A percentile compares a stretch with the other conserved stretches of the same genome.
Conservation (phyloP, 164 flowering plant species). For the Vitis amurensis region DNA sequence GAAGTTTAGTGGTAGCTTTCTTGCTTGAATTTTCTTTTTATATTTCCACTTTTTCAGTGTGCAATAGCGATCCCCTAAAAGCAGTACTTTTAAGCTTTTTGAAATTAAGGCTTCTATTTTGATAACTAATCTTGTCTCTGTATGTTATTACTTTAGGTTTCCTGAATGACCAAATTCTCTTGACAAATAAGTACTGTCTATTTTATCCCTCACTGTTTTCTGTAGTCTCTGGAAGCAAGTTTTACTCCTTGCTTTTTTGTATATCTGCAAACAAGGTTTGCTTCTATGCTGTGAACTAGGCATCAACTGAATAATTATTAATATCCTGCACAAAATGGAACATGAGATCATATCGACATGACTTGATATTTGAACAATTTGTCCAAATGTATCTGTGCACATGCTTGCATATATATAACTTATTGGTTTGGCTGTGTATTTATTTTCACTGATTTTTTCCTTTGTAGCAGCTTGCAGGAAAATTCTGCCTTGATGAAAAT, state of each 20-base stretch:
- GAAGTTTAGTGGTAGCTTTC: no score
- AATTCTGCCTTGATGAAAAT: slow-evolving; percentile 68
- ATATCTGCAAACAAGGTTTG: neutral
- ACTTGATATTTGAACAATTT: neutral
- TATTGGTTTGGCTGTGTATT: neutral
- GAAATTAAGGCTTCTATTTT: neutral
- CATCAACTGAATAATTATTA: neutral
- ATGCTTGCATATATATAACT: neutral
- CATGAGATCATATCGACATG: neutral
- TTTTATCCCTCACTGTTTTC: neutral
- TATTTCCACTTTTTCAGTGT: no score
- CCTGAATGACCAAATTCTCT: neutral
- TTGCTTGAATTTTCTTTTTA: no score
- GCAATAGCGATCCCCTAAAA: no score
- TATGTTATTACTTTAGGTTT: neutral
- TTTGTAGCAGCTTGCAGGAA: slow-evolving; percentile 54
- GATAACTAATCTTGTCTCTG: neutral
- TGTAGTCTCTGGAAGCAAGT: neutral
- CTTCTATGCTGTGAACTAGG: neutral
- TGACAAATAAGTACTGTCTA: neutral
- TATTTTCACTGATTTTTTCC: slow-evolving; percentile 2
- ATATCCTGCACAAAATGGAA: neutral
- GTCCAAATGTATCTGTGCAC: neutral
- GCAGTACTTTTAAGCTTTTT: neutral
- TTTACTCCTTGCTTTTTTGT: neutral